Conservation (phyloP, 2,329 filamentous ascomycete species). For the Penicillium paneum region DNA sequence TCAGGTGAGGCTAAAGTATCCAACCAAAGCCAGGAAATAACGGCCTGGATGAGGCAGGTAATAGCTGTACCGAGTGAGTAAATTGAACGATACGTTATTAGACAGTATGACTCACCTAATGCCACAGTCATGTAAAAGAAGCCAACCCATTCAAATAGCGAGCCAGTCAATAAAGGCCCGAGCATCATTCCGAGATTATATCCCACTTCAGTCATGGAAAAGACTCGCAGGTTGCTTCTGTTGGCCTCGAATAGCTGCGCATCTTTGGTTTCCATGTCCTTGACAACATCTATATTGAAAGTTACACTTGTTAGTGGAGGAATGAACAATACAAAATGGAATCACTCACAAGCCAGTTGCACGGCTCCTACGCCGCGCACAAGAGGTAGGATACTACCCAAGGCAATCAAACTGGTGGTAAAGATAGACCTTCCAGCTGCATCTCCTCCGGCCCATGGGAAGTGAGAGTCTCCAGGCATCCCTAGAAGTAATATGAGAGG, state of each 20-base stretch:
- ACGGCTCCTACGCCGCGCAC: conserved; percentile 26
- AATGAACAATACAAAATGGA: not conserved
- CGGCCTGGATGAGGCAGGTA: conserved; percentile 3
- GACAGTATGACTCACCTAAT: conserved; percentile 10
- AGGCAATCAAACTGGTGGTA: conserved; percentile 14
- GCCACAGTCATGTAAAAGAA: conserved; percentile 18
- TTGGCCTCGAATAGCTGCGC: conserved; percentile 26
- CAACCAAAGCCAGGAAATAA: conserved; percentile 4
- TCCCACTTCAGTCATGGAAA: conserved; percentile 21
- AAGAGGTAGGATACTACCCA: conserved; percentile 21
- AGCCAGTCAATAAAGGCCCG: conserved; percentile 23
- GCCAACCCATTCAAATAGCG: conserved; percentile 16
- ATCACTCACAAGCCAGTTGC: conserved; percentile 27
- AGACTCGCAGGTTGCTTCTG: conserved; percentile 25
- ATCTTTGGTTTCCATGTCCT: conserved; percentile 19
- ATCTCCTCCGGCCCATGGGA: conserved; percentile 24
- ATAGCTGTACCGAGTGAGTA: not conserved
- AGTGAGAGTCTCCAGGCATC: conserved; percentile 21
- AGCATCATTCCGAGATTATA: conserved; percentile 25
- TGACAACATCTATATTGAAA: conserved; percentile 14
- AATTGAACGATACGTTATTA: not conserved
- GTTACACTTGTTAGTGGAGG: not conserved
- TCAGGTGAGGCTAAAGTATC: not conserved
- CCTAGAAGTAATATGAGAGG: conserved; percentile 27
- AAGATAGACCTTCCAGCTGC: conserved; percentile 22